These are phyloP conservation scores for Fonsecaea erecta DNA, from an alignment of 2,329 filamentous ascomycete species.

Conservation along the genomic window DNA sequence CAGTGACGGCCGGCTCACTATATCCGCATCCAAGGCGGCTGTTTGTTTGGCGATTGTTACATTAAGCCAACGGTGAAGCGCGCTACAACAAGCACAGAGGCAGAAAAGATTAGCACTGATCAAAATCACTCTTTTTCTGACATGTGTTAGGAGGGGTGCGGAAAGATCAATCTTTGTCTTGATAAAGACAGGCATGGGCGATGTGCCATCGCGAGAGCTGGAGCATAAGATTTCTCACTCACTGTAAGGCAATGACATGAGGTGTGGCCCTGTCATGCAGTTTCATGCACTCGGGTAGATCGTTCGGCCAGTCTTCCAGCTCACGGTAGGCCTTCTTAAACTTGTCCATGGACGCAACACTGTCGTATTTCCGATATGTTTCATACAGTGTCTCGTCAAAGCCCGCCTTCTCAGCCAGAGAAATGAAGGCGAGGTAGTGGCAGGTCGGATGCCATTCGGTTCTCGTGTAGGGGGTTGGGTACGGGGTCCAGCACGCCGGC, in stretches of 20 bases:
- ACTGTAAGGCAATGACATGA: constrained; percentile 41
- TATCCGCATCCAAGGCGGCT: constrained; percentile 22
- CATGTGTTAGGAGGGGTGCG: background rate
- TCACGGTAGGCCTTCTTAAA: constrained; percentile 34
- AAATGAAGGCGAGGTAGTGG: constrained; percentile 38
- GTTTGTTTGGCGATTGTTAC: constrained; percentile 39
- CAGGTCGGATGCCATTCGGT: constrained; percentile 39
- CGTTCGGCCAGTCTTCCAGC: constrained; percentile 38
- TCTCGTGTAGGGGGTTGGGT: constrained; percentile 34
- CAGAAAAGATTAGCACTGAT: background rate
- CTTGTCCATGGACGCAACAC: constrained; percentile 18
- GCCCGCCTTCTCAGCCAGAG: constrained; percentile 23
- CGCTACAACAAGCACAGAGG: constrained; percentile 10
- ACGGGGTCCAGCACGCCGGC: constrained; percentile 38
- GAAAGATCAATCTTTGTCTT: background rate
- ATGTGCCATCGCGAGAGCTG: background rate
- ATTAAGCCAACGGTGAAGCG: constrained; percentile 34
- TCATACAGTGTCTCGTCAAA: constrained; percentile 19
- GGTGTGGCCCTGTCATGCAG: constrained; percentile 36
- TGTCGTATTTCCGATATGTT: constrained; percentile 24
- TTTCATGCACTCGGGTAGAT: constrained; percentile 39
- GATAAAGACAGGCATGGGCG: background rate
- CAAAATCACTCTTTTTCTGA: background rate
- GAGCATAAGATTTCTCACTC: constrained; percentile 15
- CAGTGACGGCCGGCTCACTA: constrained; percentile 33